These are phyloP conservation scores for Nannochloropsis oceanica DNA, from an alignment of 108 stramenopile species.

Conservation along the genomic window DNA sequence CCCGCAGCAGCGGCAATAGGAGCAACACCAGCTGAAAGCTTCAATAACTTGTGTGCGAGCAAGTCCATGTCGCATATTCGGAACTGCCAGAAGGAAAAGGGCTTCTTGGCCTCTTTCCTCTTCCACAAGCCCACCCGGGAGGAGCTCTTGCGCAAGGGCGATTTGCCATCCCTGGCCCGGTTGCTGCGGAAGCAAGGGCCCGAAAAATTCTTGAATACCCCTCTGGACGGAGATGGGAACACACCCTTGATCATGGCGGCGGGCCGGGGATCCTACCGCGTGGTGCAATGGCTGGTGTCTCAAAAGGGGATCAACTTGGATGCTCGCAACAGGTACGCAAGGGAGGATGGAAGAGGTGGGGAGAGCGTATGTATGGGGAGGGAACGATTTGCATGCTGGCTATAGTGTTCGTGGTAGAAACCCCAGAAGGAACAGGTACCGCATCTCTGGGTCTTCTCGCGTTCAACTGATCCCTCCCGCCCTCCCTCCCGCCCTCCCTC, in stretches of 20 bases:
- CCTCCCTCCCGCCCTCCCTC: neutral
- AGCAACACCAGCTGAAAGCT: too few species aligned
- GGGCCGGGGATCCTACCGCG: neutral
- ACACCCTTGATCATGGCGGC: neutral
- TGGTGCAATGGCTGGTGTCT: neutral
- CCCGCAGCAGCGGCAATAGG: too few species aligned
- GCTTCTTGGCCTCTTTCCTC: neutral
- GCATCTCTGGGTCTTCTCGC: too few species aligned
- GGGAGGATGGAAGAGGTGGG: too few species aligned
- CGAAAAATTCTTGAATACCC: neutral
- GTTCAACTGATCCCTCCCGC: neutral
- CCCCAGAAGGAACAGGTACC: too few species aligned
- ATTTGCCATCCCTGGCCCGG: neutral
- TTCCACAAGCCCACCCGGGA: neutral
- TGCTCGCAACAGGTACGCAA: neutral
- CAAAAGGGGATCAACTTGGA: neutral
- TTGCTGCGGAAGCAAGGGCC: neutral
- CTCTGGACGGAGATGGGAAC: neutral
- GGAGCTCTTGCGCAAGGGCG: neutral
- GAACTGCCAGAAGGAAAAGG: neutral
- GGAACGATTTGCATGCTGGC: too few species aligned
- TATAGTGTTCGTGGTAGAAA: too few species aligned
- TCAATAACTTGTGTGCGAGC: too few species aligned
- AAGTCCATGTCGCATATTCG: too few species aligned
- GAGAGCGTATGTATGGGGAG: too few species aligned